Conservation (phyloP, 345 rosid species). For the Sonneratia alba region DNA sequence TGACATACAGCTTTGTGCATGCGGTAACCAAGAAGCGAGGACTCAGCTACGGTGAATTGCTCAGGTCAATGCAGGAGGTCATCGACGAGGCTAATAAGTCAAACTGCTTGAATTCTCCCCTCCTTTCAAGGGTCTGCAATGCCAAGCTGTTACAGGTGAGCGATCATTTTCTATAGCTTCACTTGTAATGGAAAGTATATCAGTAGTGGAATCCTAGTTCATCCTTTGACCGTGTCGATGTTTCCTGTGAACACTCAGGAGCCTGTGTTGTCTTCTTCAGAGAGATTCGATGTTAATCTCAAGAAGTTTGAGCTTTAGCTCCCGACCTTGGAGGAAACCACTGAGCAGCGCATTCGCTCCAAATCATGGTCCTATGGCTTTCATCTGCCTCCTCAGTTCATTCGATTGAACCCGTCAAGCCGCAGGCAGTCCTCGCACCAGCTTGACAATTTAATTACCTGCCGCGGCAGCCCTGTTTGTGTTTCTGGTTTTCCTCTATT, state of each 20-base stretch:
- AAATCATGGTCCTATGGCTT: not conserved
- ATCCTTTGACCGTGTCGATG: not conserved
- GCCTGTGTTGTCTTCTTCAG: conserved; percentile 28
- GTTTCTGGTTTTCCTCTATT: too few relatives aligned
- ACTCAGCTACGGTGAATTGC: conserved; percentile 26
- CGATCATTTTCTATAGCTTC: not conserved
- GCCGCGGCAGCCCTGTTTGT: not conserved
- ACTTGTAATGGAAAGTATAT: not conserved
- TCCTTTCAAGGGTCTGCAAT: conserved; percentile 17
- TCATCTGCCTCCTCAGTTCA: not conserved
- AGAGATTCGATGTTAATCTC: conserved; percentile 15
- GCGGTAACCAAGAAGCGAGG: conserved; percentile 7
- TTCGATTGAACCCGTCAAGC: not conserved
- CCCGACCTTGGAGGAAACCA: not conserved
- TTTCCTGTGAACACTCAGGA: conserved; percentile 15
- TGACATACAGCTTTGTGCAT: conserved; percentile 31
- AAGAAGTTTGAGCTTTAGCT: conserved; percentile 13
- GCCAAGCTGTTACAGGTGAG: conserved; percentile 27
- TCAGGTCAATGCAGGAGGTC: conserved; percentile 16
- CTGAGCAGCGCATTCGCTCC: not conserved
- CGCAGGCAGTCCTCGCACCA: not conserved
- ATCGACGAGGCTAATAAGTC: conserved; percentile 21
- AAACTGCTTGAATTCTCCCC: conserved; percentile 14
- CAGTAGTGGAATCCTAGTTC: not conserved
- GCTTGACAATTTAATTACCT: not conserved